Base-by-base conservation (phyloP, 73 alveolate genomes). In the Paramecium caudatum region DNA sequence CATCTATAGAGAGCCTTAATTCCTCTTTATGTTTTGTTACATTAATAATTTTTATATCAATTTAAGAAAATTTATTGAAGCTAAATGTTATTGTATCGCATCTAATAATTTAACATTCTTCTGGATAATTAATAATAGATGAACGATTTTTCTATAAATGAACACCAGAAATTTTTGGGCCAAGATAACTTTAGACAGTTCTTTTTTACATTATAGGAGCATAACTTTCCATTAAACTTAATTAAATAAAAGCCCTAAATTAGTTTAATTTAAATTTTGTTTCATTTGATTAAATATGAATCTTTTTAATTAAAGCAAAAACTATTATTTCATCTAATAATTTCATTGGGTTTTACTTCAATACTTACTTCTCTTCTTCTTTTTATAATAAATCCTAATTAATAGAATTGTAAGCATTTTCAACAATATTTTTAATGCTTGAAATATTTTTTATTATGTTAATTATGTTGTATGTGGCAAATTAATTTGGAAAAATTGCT, bases 341-440 rank as follows among this genome's bases (percentile, higher is more conserved):
- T 74, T 74, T 21, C 15, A 74, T 17, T 41, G 88, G 88, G 43
- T 74, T 45, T 74, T 74, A 2, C 43, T 74, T 74, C 4, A 74
- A 74, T 41, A 39, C 8, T 21, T 19, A 21, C 1, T 30, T 41
- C 32, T 39, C 47, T 21, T 8, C 43, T 12, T 74, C 47, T 74
- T 74, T 21, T 19, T 12, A 21, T 2, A 27, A 17, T 0, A 19
- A 37, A 74, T 74, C 88, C 19, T 74, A 15, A 74, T 74, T 27
- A 15, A 43, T 16, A 21, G 43, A 41, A 15, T 30, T 41, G 43
- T 39, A 74, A 1, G 47, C 47, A 74, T 74, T 74, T 17, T 74
- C 39, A 19, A 36, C 16, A 27, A 74, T 47, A 27, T 45, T 45
- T 12, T 43, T 74, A 16, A 74, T 74, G 5, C 32, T 21, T 16